Evolutionary conservation across 2,329 filamentous ascomycete species (phyloP), one percentile per base, ranked within the genome.

Genomic region (Incumbomyces delicatus): DNA sequence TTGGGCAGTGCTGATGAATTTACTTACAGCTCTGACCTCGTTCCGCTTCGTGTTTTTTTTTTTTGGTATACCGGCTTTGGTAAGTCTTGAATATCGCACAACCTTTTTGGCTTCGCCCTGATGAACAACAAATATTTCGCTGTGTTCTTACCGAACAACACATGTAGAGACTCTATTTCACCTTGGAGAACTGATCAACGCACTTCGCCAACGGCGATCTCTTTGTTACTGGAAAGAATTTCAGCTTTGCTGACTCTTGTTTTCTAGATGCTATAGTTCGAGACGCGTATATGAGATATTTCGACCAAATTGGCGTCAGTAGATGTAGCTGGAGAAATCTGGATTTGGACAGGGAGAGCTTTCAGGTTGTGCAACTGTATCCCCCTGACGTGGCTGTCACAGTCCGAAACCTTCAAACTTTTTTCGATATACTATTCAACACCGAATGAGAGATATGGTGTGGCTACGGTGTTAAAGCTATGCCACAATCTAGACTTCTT

Each of bases 101-200:
- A 36, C n/a, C 5, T 27, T n/a, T 27, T 27, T 27, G 22, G 22
- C 22, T 27, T 27, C 22, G 8, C 55, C 55, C 66, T 80, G 77
- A 81, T 80, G 77, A 80, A 70, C 64, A 69, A 66, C 63, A 67
- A 63, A 68, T 61, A 69, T 72, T 72, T 78, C 72, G 75, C 77
- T 80, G 75, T 79, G 74, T 78, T 80, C 73, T 79, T 78, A 66
- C 76, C 63, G 75, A 78, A 73, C 61, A 67, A 61, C 61, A 66
- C 57, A 74, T 80, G 76, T 77, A 67, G 75, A 79, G 74, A 61
- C 71, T 62, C 65, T 63, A 73, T 37, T 35, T 78, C 75, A 80
- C 74, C 74, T 80, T 80, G 77, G 76, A 80, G 77, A 80, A 71
- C 76, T 80, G 76, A 80, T 36, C 16, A 8, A 27, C 16, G 10